These are phyloP conservation scores for Akanthomyces muscarius DNA, from an alignment of 2,329 filamentous ascomycete genomes.

Conservation along the genomic window DNA sequence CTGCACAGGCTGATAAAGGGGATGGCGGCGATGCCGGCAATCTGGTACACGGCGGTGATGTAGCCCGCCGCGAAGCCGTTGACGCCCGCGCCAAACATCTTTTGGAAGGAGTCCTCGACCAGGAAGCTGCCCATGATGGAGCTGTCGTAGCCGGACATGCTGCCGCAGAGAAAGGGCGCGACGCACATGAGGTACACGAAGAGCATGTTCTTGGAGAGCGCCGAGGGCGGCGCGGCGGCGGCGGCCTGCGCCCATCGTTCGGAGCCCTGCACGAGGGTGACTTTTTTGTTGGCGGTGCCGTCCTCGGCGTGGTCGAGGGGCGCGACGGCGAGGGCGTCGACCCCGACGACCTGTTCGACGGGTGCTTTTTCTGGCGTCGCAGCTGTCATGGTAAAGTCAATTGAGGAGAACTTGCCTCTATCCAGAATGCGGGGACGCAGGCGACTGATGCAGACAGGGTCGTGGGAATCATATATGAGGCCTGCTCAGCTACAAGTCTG, in stretches of 20 bases:
- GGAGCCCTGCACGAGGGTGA: conserved; percentile 8
- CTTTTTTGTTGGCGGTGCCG: not conserved
- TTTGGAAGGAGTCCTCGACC: conserved; percentile 47
- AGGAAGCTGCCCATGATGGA: conserved; percentile 50
- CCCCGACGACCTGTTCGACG: not conserved
- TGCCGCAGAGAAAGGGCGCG: conserved; percentile 19
- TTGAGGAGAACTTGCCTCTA: not conserved
- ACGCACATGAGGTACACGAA: conserved; percentile 17
- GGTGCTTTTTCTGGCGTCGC: not conserved
- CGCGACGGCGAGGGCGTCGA: not conserved
- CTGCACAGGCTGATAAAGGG: conserved; percentile 41
- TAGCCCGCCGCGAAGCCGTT: conserved; percentile 47
- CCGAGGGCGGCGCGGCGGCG: conserved; percentile 3
- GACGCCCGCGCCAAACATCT: conserved; percentile 40
- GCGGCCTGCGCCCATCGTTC: conserved; percentile 7
- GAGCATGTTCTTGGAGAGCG: not conserved
- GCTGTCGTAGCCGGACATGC: conserved; percentile 37
- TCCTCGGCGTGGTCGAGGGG: conserved; percentile 1
- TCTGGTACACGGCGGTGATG: conserved; percentile 46
- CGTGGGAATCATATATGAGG: not conserved
- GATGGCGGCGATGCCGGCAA: conserved; percentile 41
- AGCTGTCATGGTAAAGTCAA: not conserved
- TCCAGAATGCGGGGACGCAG: not conserved
- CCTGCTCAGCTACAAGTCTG: not conserved
- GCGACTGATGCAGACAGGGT: not conserved